Base-by-base conservation (phyloP, 2,329 filamentous ascomycete genomes). In the Claviceps humidiphila region DNA sequence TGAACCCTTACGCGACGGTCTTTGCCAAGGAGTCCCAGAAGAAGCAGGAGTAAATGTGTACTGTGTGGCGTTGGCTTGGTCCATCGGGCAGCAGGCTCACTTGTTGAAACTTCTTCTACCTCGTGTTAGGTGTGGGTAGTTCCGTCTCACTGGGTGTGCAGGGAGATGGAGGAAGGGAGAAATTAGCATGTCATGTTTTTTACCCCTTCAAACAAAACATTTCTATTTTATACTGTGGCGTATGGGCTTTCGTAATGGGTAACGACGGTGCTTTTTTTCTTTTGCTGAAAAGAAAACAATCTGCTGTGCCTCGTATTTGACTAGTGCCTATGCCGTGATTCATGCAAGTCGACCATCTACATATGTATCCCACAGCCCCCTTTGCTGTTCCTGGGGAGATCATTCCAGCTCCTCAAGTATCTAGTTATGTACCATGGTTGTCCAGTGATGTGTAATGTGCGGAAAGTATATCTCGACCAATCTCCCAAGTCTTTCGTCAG, bases 1-100 rank as follows among this genome's bases (percentile, higher is more conserved):
- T 98, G 73, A 98, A 98, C 85, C 93, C 93, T 59, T 98, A 98
- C 76, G 91, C 93, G 63, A 79, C 85, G 64, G 84, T 87, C 58
- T 98, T 94, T 76, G 78, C 84, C 64, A 88, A 94, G 81, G 81
- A 70, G 61, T 53, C 66, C 54, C 67, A 70, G 64, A 69, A 70
- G 66, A 68, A 68, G 65, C 66, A 67, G 64, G 37, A 49, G 43
- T 47, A 47, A 37, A 30, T 34, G 16, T 37, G n/a, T 30, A 37
- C 8, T 34, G 16, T 37, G 26, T 30, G 17, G 11, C 8, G 11
- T 37, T 24, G 20, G 17, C 20, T 43, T 11, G 39, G 5, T 14
- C 17, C 8, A 16, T n/a, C n/a, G n/a, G 9, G 38, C 1, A 39
- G 5, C 5, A 43, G 34, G 13, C 5, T 5, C n/a, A n/a, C 4